Evolutionary conservation across 1,284 basidiomycete species (phyloP).

Genomic region (Irpex lacteus): DNA sequence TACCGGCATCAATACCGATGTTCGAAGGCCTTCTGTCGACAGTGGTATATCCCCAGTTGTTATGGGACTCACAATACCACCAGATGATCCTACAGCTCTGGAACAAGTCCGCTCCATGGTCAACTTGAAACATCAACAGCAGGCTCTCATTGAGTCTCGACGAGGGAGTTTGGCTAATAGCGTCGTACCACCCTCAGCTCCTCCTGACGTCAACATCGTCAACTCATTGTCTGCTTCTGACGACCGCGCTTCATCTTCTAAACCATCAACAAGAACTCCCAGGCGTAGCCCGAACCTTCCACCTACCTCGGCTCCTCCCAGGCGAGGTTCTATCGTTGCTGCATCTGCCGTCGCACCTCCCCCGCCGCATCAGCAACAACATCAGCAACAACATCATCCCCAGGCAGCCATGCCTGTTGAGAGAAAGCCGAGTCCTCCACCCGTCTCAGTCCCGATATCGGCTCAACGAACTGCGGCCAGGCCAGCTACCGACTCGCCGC

Average conservation of each 20-base stretch:
- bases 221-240: slow-evolving; percentile 18
- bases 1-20: slow-evolving; percentile 57
- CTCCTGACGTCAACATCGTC: slow-evolving; percentile 26
- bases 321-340: slow-evolving; percentile 25
- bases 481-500: slow-evolving; percentile 7
- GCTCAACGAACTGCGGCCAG: background rate
- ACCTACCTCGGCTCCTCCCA: slow-evolving; percentile 11
- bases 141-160: slow-evolving; percentile 65
- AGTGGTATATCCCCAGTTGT: slow-evolving; percentile 63
- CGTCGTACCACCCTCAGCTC: slow-evolving; percentile 21
- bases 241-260: slow-evolving; percentile 17
- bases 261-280: slow-evolving; percentile 17
- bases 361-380: background rate
- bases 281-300: slow-evolving; percentile 35
- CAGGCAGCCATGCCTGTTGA: background rate
- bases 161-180: slow-evolving; percentile 50
- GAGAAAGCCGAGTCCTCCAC: slow-evolving; percentile 20
- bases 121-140: slow-evolving; percentile 65
- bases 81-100: slow-evolving; percentile 54
- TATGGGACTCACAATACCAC: slow-evolving; percentile 56
- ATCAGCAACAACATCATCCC: slow-evolving; percentile 22
- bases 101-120: slow-evolving; percentile 65
- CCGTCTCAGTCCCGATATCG: slow-evolving; percentile 1
- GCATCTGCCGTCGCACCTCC: slow-evolving; percentile 18
- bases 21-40: slow-evolving; percentile 38